These are phyloP conservation scores for Grosmannia clavigera DNA, from an alignment of 2,329 filamentous ascomycete genomes.

Conservation along the genomic window DNA sequence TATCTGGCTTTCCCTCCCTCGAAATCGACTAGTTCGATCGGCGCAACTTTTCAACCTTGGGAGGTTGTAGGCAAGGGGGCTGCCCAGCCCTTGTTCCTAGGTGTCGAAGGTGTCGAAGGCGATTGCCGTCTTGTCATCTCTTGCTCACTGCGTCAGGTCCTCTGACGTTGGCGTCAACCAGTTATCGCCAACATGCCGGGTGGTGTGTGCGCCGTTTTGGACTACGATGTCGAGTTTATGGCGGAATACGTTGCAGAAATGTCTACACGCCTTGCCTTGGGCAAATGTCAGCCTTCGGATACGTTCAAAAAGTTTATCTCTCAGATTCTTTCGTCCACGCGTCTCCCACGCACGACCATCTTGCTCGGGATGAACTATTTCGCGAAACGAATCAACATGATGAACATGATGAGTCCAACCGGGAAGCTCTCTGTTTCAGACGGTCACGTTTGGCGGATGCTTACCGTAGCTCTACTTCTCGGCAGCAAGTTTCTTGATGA, in stretches of 20 bases:
- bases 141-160: not conserved
- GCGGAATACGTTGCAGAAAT: slow-evolving; percentile 89
- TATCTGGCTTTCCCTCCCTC: not conserved
- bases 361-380: slow-evolving; percentile 83
- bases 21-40: slow-evolving; percentile 9
- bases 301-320: slow-evolving; percentile 86
- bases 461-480: slow-evolving; percentile 73
- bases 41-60: slow-evolving; percentile 26
- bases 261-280: slow-evolving; percentile 49
- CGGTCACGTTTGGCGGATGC: slow-evolving; percentile 73
- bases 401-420: slow-evolving; percentile 37
- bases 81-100: slow-evolving; percentile 16
- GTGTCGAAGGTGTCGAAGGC: slow-evolving; percentile 23
- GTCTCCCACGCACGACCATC: slow-evolving; percentile 83
- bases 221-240: slow-evolving; percentile 96
- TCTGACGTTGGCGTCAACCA: slow-evolving; percentile 12
- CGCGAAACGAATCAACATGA: slow-evolving; percentile 67
- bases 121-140: slow-evolving; percentile 15
- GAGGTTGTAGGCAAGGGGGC: slow-evolving; percentile 17
- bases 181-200: slow-evolving; percentile 46
- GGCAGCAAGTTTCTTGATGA: slow-evolving; percentile 95
- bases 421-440: slow-evolving; percentile 42
- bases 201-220: slow-evolving; percentile 84
- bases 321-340: slow-evolving; percentile 80
- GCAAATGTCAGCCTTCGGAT: slow-evolving; percentile 35